A percentile compares a stretch with the other conserved stretches of the same genome.
These are phyloP conservation scores for Phycomyces blakesleeanus DNA, from an alignment of 192 early-diverging fungal species.

Conservation along the genomic window DNA sequence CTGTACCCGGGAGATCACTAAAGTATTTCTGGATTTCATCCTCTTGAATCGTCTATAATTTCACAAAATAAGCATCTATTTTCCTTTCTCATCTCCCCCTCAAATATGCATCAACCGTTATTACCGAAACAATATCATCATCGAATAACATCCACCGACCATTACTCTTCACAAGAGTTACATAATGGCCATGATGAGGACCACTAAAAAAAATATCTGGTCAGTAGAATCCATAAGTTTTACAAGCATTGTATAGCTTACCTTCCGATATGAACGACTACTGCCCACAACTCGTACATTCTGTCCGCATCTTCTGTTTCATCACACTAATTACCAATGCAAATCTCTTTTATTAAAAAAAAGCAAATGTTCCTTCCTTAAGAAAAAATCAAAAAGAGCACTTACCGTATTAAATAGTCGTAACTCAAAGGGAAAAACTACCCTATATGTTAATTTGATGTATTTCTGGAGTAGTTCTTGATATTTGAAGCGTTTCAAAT, in stretches of 20 bases:
- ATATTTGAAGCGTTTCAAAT: conserved; percentile 98
- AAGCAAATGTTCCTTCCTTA: neutral
- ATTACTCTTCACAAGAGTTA: conserved; percentile 82
- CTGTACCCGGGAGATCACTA: conserved; percentile 69
- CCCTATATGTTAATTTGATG: conserved; percentile 92
- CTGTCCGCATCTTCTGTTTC: conserved; percentile 81
- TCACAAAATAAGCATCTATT: neutral
- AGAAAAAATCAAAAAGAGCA: neutral
- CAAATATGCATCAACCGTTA: no score
- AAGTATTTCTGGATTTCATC: conserved; percentile 76
- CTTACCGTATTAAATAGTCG: conserved; percentile 88
- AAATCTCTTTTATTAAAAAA: no score
- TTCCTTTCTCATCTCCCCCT: no score
- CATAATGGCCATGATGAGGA: conserved; percentile 95
- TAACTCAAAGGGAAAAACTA: conserved; percentile 91
- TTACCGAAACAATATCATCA: conserved; percentile 92
- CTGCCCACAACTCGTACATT: conserved; percentile 83
- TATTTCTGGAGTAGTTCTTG: conserved; percentile 87
- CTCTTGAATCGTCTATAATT: conserved; percentile 61
- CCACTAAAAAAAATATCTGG: conserved; percentile 51
- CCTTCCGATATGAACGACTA: conserved; percentile 94
- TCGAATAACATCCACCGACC: conserved; percentile 94
- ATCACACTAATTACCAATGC: conserved; percentile 53
- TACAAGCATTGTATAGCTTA: no score
- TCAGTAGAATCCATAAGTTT: no score